Conservation (phyloP, 257 asterid genomes). For the Lycium barbarum region DNA sequence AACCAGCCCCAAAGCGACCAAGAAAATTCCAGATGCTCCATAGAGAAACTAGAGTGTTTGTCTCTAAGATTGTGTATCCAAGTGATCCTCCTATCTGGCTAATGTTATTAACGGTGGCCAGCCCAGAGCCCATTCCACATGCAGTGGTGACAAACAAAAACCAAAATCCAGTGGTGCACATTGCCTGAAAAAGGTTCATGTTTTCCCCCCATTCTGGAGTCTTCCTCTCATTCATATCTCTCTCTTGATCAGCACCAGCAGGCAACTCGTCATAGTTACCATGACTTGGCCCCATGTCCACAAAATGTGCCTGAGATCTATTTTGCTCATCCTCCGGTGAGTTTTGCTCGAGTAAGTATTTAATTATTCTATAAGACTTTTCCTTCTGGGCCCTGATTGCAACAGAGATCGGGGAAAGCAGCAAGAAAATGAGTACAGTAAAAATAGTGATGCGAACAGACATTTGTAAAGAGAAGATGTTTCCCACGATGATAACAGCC, state of each 20-base stretch:
- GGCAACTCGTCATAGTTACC: constrained; percentile 51
- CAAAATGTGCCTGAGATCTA: constrained; percentile 34
- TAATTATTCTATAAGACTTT: constrained; percentile 56
- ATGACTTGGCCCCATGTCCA: constrained; percentile 40
- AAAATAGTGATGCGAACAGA: constrained; percentile 51
- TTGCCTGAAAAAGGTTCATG: constrained; percentile 67
- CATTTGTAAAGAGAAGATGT: constrained; percentile 49
- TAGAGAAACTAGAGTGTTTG: constrained; percentile 70
- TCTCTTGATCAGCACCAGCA: constrained; percentile 47
- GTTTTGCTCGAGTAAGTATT: constrained; percentile 81
- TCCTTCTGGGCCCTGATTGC: constrained; percentile 66
- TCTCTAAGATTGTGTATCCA: constrained; percentile 62
- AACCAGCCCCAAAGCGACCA: constrained; percentile 90
- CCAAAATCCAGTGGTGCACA: constrained; percentile 76
- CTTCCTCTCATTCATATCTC: constrained; percentile 38
- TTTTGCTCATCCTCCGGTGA: constrained; percentile 43
- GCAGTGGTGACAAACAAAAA: constrained; percentile 73
- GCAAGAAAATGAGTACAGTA: constrained; percentile 59
- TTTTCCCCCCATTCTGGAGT: constrained; percentile 44
- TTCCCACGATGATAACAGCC: constrained; percentile 64
- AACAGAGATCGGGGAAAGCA: constrained; percentile 57
- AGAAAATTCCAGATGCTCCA: constrained; percentile 96
- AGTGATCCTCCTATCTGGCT: constrained; percentile 96
- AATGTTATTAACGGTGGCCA: constrained; percentile 85
- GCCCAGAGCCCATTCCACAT: constrained; percentile 96